These are phyloP conservation scores for Hortiboletus campestris DNA, from an alignment of 768 basidiomycete species.

Conservation along the genomic window DNA sequence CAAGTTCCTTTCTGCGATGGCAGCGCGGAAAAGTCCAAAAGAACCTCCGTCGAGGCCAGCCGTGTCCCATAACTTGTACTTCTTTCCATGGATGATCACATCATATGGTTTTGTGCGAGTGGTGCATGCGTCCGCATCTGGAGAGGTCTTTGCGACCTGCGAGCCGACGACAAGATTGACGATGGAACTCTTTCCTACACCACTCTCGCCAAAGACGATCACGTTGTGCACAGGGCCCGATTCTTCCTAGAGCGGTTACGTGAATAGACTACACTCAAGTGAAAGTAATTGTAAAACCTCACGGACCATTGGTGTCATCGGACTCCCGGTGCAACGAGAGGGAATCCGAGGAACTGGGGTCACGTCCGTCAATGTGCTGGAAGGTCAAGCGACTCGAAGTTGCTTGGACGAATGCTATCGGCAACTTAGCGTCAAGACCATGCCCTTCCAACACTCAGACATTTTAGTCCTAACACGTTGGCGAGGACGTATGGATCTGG, in stretches of 20 bases:
- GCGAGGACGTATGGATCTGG: background rate
- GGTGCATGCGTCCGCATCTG: slow-evolving; percentile 37
- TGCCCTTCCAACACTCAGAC: background rate
- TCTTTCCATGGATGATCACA: slow-evolving; percentile 17
- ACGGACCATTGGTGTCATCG: slow-evolving; percentile 14
- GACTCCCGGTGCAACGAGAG: background rate
- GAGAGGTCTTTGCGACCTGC: slow-evolving; percentile 31
- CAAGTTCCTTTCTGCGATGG: slow-evolving; percentile 25
- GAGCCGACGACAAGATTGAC: slow-evolving; percentile 39
- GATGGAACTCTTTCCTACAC: slow-evolving; percentile 43
- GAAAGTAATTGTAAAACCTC: background rate
- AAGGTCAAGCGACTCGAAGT: background rate
- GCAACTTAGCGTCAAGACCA: background rate
- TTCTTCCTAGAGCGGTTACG: slow-evolving; percentile 2
- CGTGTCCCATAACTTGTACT: slow-evolving; percentile 34
- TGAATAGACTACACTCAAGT: background rate
- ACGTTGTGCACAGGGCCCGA: slow-evolving; percentile 28
- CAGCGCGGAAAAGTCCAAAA: slow-evolving; percentile 22
- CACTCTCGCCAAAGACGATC: slow-evolving; percentile 45
- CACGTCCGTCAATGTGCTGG: background rate
- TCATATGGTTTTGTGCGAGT: slow-evolving; percentile 27
- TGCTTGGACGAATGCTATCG: background rate
- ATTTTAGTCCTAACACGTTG: slow-evolving; percentile 13
- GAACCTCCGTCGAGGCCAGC: slow-evolving; percentile 36
- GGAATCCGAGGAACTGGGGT: background rate